These are phyloP conservation scores for Colletotrichum eleusines DNA, from an alignment of 2,329 filamentous ascomycete species.

Conservation along the genomic window DNA sequence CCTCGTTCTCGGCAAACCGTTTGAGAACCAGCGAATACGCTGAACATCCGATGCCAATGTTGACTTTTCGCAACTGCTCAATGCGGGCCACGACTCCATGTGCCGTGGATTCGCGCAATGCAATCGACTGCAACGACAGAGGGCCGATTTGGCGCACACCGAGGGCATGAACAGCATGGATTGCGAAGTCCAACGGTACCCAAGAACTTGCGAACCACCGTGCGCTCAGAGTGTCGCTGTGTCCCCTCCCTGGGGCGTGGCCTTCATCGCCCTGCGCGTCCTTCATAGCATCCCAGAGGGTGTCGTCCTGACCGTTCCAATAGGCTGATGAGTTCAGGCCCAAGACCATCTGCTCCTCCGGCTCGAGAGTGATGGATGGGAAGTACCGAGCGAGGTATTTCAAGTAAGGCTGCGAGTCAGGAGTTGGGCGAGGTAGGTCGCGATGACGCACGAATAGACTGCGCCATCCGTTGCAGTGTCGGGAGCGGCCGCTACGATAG, in stretches of 20 bases:
- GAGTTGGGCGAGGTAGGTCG: constrained; percentile 56
- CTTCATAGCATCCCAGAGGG: constrained; percentile 52
- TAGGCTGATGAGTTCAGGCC: constrained; percentile 21
- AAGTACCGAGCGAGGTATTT: constrained; percentile 62
- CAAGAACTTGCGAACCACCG: constrained; percentile 81
- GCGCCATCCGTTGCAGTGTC: constrained; percentile 62
- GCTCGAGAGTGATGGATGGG: constrained; percentile 52
- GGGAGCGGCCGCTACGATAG: constrained; percentile 60
- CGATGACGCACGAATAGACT: constrained; percentile 53
- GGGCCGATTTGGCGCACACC: constrained; percentile 81
- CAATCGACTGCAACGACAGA: constrained; percentile 81
- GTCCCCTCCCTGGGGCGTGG: constrained; percentile 58
- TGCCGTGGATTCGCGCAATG: constrained; percentile 70
- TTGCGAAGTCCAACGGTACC: constrained; percentile 78
- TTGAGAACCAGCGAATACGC: constrained; percentile 75
- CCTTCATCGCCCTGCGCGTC: constrained; percentile 55
- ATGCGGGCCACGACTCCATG: constrained; percentile 71
- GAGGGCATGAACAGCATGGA: constrained; percentile 77
- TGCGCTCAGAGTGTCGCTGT: constrained; percentile 80
- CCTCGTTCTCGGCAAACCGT: constrained; percentile 69
- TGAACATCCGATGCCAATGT: constrained; percentile 72
- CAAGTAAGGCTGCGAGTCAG: constrained; percentile 61
- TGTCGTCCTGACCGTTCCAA: constrained; percentile 29
- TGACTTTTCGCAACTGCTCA: constrained; percentile 68
- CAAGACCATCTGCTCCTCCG: constrained; percentile 51